phyloP scores from a whole-genome alignment of 306 rosid genomes.

The Vicia faba region DNA sequence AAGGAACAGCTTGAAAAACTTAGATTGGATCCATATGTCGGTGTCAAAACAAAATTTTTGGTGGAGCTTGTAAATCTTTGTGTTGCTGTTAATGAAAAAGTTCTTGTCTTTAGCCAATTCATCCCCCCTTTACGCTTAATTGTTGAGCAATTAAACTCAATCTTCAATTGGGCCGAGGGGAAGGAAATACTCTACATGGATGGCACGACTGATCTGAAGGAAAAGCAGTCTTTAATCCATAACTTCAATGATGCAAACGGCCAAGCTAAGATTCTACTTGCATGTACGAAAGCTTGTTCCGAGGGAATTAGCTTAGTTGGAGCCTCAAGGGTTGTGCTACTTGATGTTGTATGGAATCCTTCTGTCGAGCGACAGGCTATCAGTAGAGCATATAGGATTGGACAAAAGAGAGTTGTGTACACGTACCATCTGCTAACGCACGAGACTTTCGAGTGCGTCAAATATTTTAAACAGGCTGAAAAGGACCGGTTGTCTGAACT shows the following conservation, averaged over 20 bases:
- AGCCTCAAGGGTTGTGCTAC: slow-evolving; percentile 51
- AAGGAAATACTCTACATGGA: slow-evolving; percentile 32
- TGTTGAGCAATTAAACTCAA: not conserved
- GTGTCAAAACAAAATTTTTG: slow-evolving; percentile 42
- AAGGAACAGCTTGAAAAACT: not conserved
- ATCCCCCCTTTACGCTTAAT: not conserved
- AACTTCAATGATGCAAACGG: slow-evolving; percentile 38
- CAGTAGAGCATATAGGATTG: slow-evolving; percentile 44
- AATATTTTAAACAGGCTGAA: slow-evolving; percentile 36
- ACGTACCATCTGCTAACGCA: slow-evolving; percentile 43
- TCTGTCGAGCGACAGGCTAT: slow-evolving; percentile 48
- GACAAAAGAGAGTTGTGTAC: slow-evolving; percentile 42
- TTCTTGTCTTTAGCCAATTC: slow-evolving; percentile 30
- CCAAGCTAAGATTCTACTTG: slow-evolving; percentile 42
- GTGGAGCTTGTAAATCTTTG: slow-evolving; percentile 41
- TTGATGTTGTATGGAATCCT: slow-evolving; percentile 53
- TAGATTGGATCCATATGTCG: slow-evolving; percentile 26
- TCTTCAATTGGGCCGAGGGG: not conserved
- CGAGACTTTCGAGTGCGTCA: slow-evolving; percentile 33
- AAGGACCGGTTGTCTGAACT: slow-evolving; percentile 42
- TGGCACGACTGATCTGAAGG: slow-evolving; percentile 32
- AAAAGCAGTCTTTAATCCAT: slow-evolving; percentile 32
- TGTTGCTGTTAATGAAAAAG: slow-evolving; percentile 35
- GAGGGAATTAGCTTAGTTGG: slow-evolving; percentile 48
- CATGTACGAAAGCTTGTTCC: slow-evolving; percentile 44